Base-by-base conservation (phyloP, 2,329 filamentous ascomycete genomes). In the Claviceps africana region DNA sequence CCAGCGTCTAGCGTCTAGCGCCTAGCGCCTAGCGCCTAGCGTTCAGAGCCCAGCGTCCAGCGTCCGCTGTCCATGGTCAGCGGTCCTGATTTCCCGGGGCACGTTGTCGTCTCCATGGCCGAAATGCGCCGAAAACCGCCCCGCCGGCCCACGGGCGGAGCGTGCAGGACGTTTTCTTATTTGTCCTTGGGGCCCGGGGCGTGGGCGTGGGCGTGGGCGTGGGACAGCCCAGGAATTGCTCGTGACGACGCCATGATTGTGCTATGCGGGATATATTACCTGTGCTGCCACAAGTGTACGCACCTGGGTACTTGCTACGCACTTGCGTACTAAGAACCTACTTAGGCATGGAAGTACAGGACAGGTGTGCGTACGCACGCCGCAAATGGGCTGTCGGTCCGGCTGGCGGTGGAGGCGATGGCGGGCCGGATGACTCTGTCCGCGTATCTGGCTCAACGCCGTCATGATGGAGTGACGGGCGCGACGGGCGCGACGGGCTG, bases 81-180 rank as follows among this genome's bases (percentile, higher is more conserved):
- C 51, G 48, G 48, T 42, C 44, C 48, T 53, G 48, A 22, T 22
- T 48, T 39, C 43, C 39, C 35, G 48, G 51, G 44, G 56, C 59
- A 61, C 59, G 59, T 61, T 62, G 54, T 54, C 48, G 46, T 54
- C 48, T 47, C 47, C 56, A 47, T 61, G 60, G 60, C 58, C 59
- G 58, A 57, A 52, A 58, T 53, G 57, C 55, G 53, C 60, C 56
- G 56, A 58, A 54, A 21, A 19, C 48, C 47, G 5, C 31, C 4
- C 31, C 31, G 8, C 28, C 45, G 25, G 35, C 33, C 52, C 52
- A 53, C 48, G 52, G 31, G 48, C 52, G 35, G n/a, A 43, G 44
- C 17, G 37, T 45, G 40, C 19, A 22, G 15, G 42, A 19, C 11
- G 8, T 28, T 35, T 47, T 37, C 13, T 13, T 33, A 42, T 42